A percentile compares a stretch with the other conserved stretches of the same genome.
Conservation (phyloP, 768 basidiomycete genomes). For the Termitomyces bulborhizus region DNA sequence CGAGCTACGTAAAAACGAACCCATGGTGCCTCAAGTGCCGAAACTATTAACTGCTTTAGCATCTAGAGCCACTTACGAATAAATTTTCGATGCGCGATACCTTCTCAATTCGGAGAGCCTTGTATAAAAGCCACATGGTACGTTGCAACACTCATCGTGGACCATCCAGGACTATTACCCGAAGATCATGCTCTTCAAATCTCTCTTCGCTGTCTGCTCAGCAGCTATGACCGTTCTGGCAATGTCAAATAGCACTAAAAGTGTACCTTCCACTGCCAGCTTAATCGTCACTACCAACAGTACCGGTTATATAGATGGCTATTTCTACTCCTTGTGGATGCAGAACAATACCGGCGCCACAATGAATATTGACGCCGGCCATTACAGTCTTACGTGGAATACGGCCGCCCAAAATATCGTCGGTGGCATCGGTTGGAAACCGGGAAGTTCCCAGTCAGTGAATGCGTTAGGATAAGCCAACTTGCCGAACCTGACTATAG, state of each 20-base stretch:
- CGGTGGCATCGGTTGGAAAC: slow-evolving; percentile 34
- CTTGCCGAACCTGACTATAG: background rate
- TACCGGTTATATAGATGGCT: slow-evolving; percentile 26
- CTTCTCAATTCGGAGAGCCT: background rate
- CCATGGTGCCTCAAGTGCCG: background rate
- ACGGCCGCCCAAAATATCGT: slow-evolving; percentile 27
- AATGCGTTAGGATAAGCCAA: background rate
- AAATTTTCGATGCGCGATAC: background rate
- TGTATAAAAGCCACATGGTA: background rate
- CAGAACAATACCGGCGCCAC: slow-evolving; percentile 23
- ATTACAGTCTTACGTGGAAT: slow-evolving; percentile 28
- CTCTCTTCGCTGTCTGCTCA: slow-evolving; percentile 13
- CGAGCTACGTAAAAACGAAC: background rate
- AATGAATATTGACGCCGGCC: slow-evolving; percentile 25
- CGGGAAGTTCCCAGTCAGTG: slow-evolving; percentile 24
- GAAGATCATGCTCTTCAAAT: slow-evolving; percentile 6
- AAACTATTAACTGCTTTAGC: background rate
- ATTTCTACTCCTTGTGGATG: slow-evolving; percentile 33
- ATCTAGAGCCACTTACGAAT: background rate
- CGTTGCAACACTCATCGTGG: background rate
- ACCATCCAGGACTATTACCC: background rate
- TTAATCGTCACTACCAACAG: slow-evolving; percentile 16
- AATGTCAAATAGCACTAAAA: background rate
- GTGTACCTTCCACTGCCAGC: slow-evolving; percentile 11
- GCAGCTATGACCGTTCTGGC: slow-evolving; percentile 16